Base-by-base conservation (phyloP, 371 early-diverging fungal species). In the Saksenaea vasiformis region DNA sequence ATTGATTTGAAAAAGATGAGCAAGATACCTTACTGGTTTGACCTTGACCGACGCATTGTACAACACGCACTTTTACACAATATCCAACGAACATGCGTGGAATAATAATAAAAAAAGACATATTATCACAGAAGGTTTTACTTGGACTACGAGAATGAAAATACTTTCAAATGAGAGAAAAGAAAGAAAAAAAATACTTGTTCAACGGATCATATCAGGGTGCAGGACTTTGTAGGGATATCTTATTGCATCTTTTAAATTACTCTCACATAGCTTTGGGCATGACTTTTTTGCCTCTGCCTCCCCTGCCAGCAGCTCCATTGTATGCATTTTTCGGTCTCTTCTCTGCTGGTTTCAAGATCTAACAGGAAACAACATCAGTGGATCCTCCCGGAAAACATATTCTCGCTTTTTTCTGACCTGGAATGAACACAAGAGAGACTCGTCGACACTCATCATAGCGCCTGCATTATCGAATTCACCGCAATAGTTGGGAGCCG, bases 401-500 rank as follows among this genome's bases (percentile, higher is more conserved):
- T n/a, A n/a, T n/a, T n/a, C n/a, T n/a, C n/a, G n/a, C n/a, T n/a
- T n/a, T n/a, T n/a, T n/a, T n/a, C 37, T 55, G 60, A 76, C 72
- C 72, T 93, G 90, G 84, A 94, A 93, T 11, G 90, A 90, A 73
- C 98, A 98, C 68, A 95, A 79, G 61, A 98, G 81, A 24, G 93
- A 90, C 67, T 94, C 91, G 67, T 93, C 93, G 38, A 98, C 95
- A 39, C 88, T 87, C 98, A 98, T 95, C 76, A 97, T 93, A 1
- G 94, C 97, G 8, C 95, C 96, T 43, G 85, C 87, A 61, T 98
- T 98, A 67, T 96, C 96, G 79, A 97, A 98, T 77, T 98, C 98
- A 38, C 98, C 98, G 71, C 99, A 99, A 73, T 98, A 99, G 79
- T 99, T 98, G 39, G 98, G 98, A 11, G 99, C 98, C 15, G 93